These are phyloP conservation scores for Saitozyma podzolica DNA, from an alignment of 768 basidiomycete species.

Conservation along the genomic window DNA sequence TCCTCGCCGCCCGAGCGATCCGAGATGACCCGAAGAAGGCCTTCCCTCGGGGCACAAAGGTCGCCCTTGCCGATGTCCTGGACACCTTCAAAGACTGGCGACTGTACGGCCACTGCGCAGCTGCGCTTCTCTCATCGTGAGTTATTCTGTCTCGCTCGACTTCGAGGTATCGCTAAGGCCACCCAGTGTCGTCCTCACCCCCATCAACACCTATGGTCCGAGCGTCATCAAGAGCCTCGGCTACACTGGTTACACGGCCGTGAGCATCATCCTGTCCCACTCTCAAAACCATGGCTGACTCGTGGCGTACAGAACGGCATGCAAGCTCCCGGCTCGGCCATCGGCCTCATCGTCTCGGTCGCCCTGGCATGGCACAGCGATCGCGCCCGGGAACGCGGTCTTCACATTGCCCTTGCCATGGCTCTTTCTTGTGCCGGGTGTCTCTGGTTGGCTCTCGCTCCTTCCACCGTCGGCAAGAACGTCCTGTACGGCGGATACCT, in stretches of 20 bases:
- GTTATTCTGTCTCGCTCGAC: not conserved
- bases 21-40: conserved; percentile 17
- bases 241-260: conserved; percentile 20
- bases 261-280: not conserved
- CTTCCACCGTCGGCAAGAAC: conserved; percentile 12
- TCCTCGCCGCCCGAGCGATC: conserved; percentile 13
- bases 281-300: not conserved
- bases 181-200: conserved; percentile 18
- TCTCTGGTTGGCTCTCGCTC: conserved; percentile 22
- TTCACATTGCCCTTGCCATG: conserved; percentile 21
- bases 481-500: conserved; percentile 23
- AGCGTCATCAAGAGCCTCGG: conserved; percentile 18
- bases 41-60: conserved; percentile 1
- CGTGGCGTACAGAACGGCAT: conserved; percentile 15
- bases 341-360: conserved; percentile 21
- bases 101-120: conserved; percentile 17
- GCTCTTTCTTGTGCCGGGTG: conserved; percentile 16
- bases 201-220: conserved; percentile 24
- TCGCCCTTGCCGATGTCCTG: conserved; percentile 9
- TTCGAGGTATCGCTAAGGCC: too few species aligned
- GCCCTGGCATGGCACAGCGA: conserved; percentile 15
- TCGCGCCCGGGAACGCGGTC: conserved; percentile 11
- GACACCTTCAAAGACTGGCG: conserved; percentile 21
- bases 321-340: conserved; percentile 22
- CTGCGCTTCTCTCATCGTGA: conserved; percentile 24